Base-by-base conservation (phyloP, 768 basidiomycete species). In the Rhizopogon roseolus region DNA sequence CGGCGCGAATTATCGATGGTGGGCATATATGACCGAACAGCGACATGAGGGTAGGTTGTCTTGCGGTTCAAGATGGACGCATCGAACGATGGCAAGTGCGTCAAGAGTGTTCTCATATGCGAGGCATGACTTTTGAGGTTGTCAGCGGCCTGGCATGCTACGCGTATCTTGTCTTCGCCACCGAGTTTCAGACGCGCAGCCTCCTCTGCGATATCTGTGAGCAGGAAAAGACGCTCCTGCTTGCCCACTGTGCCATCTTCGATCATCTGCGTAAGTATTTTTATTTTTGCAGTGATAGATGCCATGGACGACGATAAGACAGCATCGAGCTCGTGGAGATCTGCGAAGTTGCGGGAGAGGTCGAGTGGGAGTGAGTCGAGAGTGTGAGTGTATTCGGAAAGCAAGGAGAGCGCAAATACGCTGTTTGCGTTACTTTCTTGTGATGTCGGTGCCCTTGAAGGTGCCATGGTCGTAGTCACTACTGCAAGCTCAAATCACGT, bases 261-360 rank as follows among this genome's bases (percentile, higher is more conserved):
- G 64, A 97, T 84, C 81, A 91, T 84, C 54, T 74, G 65, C 39
- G 85, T 88, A 60, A 99, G 86, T 38, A 70, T 66, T 54, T 81
- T 78, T 59, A 98, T 86, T 71, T 93, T 93, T 42, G 78, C 61
- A 54, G 89, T 93, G 65, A 99, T 88, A 60, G 81, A 77, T 59
- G 83, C 68, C 71, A 96, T 88, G 57, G 92, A 92, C 41, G 89
- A 77, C 60, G 93, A 94, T 61, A 99, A 82, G 55, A 99, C 97
- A 54, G 96, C 97, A 70, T 98, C 97, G 72, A 99, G 90, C 73
- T 99, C 97, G 59, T 94, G 90, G 51, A 99, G 84, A 78, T 99
- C 97, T 10, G 89, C 91, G 69, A 97, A 91, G 71, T 85, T 87
- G 70, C 92, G 86, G 11, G 96, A 96, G 70, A 99, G 85, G 72